Percentiles rank a stretch among this genome's conserved stretches.
Evolutionary conservation across 2,329 filamentous ascomycete genomes (phyloP).

Genomic region (Metarhizium anisopliae): DNA sequence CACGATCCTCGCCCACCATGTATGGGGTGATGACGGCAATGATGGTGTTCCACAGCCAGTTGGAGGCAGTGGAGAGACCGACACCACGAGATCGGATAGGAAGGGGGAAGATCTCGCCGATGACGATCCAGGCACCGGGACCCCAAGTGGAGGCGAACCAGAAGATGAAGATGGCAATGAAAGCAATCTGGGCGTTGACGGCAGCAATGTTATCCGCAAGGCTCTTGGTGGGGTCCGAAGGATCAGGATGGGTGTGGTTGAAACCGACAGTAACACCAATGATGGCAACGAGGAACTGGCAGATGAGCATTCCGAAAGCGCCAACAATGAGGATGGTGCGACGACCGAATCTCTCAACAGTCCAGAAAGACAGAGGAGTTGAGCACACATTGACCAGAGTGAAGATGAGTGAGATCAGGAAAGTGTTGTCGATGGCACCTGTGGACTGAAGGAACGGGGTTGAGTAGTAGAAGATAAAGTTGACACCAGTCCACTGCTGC

Average conservation of each 20-base stretch:
- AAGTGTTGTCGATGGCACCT: conserved; percentile 66
- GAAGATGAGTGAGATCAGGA: conserved; percentile 78
- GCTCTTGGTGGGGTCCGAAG: conserved; percentile 24
- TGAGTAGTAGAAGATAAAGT: conserved; percentile 87
- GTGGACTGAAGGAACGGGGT: conserved; percentile 76
- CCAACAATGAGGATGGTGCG: conserved; percentile 72
- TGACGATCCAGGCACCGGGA: conserved; percentile 70
- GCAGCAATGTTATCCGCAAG: conserved; percentile 47
- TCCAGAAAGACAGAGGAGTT: conserved; percentile 81
- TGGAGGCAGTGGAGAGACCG: conserved; percentile 75
- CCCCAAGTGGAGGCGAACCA: conserved; percentile 89
- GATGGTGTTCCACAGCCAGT: conserved; percentile 85
- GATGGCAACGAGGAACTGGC: conserved; percentile 81
- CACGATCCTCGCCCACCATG: conserved; percentile 52
- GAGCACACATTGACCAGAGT: conserved; percentile 82
- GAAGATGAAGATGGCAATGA: conserved; percentile 89
- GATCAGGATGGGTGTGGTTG: conserved; percentile 39
- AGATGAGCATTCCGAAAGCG: conserved; percentile 73
- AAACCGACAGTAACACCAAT: conserved; percentile 55
- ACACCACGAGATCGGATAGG: conserved; percentile 85
- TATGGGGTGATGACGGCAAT: conserved; percentile 64
- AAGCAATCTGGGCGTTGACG: conserved; percentile 66
- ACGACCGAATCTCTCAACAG: conserved; percentile 73
- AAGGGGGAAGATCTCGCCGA: conserved; percentile 85
- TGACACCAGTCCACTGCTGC: conserved; percentile 80